phyloP scores from a whole-genome alignment of 148 eudicot species.

The Chenopodium suecicum region DNA sequence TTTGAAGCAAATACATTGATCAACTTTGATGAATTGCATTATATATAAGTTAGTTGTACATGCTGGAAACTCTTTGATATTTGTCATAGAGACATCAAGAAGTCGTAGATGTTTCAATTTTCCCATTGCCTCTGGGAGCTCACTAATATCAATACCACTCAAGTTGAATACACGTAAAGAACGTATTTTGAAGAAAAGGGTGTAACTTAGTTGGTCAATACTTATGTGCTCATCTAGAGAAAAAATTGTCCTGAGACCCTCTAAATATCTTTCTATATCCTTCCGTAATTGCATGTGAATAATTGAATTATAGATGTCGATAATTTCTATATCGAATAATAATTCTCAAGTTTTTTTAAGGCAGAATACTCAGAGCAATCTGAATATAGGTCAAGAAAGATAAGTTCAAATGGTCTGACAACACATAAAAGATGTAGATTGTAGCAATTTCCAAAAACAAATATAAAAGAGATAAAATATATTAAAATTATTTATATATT shows the following conservation, averaged over 20 bases:
- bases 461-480: too few species aligned
- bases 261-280: slow-evolving; percentile 17
- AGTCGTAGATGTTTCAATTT: slow-evolving; percentile 16
- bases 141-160: slow-evolving; percentile 13
- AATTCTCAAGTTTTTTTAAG: slow-evolving; percentile 15
- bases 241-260: slow-evolving; percentile 20
- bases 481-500: too few species aligned
- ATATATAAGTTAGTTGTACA: slow-evolving; percentile 5
- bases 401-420: too few species aligned
- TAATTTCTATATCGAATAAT: not conserved
- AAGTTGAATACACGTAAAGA: slow-evolving; percentile 19
- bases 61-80: slow-evolving; percentile 20
- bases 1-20: slow-evolving; percentile 12
- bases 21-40: slow-evolving; percentile 6
- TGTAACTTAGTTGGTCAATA: slow-evolving; percentile 17
- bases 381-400: not conserved
- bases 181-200: slow-evolving; percentile 19
- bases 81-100: slow-evolving; percentile 24
- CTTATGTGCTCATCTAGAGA: not conserved
- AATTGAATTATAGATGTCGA: slow-evolving; percentile 3
- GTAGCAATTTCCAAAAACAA: too few species aligned
- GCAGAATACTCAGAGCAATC: not conserved
- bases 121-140: slow-evolving; percentile 25
- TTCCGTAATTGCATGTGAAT: slow-evolving; percentile 5
- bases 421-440: too few species aligned